Conservation (phyloP, 441 rosid species). For the Capsella rubella region DNA sequence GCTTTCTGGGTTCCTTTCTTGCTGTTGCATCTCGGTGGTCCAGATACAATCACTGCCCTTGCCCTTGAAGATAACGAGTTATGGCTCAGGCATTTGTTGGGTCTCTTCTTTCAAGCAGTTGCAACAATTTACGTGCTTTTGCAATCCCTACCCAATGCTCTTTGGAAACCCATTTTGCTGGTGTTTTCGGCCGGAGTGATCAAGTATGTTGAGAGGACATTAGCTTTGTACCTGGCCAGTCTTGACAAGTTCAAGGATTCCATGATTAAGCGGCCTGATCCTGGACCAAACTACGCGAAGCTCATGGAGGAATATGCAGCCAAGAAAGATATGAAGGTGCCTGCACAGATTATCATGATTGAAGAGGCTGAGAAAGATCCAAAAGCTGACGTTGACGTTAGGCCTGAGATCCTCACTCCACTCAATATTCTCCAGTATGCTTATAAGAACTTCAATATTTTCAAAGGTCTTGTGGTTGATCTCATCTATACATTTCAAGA, state of each 20-base stretch:
- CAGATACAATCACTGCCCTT: slow-evolving; percentile 71
- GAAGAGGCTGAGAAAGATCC: slow-evolving; percentile 50
- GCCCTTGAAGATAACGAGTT: slow-evolving; percentile 68
- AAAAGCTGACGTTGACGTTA: neutral
- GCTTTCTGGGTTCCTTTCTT: slow-evolving; percentile 75
- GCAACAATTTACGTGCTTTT: slow-evolving; percentile 50
- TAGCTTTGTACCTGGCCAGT: slow-evolving; percentile 60
- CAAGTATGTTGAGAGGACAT: slow-evolving; percentile 62
- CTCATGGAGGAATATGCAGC: slow-evolving; percentile 60
- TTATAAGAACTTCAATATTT: slow-evolving; percentile 44
- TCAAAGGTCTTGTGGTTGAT: slow-evolving; percentile 57
- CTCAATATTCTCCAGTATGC: slow-evolving; percentile 49
- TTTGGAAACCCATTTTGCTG: slow-evolving; percentile 44
- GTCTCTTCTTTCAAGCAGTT: slow-evolving; percentile 48
- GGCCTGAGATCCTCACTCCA: neutral
- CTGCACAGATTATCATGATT: slow-evolving; percentile 47
- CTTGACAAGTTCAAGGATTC: slow-evolving; percentile 56
- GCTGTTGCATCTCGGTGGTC: slow-evolving; percentile 73
- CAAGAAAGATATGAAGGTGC: slow-evolving; percentile 46
- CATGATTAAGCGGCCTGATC: slow-evolving; percentile 55
- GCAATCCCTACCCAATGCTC: slow-evolving; percentile 46
- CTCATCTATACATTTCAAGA: slow-evolving; percentile 47
- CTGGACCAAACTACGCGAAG: slow-evolving; percentile 59
- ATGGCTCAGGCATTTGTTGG: slow-evolving; percentile 64
- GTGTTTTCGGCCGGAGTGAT: slow-evolving; percentile 54